phyloP scores from a whole-genome alignment of 805 yeast species.

The Cyberlindnera galapagoensis region DNA sequence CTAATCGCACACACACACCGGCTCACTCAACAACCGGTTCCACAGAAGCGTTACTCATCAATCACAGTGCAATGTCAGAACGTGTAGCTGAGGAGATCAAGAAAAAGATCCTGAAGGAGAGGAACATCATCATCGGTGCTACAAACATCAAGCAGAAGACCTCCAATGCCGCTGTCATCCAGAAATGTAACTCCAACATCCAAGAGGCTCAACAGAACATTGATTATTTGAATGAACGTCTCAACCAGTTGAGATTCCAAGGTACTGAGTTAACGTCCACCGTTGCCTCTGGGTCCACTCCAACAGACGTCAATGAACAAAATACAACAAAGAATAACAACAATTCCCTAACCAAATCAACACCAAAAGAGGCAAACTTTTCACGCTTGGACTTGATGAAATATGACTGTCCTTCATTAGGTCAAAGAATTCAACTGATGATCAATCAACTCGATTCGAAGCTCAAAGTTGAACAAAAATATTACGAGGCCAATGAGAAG shows the following conservation, averaged over 20 bases:
- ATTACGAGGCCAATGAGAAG: constrained; percentile 87
- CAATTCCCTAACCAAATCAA: not conserved
- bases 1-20: too few species aligned
- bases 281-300: too few species aligned
- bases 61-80: constrained; percentile 26
- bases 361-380: constrained; percentile 31
- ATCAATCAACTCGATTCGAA: constrained; percentile 91
- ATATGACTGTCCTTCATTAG: constrained; percentile 90
- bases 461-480: constrained; percentile 89
- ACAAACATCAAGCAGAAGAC: constrained; percentile 74
- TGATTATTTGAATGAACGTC: constrained; percentile 75
- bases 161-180: constrained; percentile 74
- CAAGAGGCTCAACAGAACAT: constrained; percentile 89
- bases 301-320: constrained; percentile 2
- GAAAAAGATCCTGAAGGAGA: constrained; percentile 82
- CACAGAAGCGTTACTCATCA: too few species aligned
- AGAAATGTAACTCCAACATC: constrained; percentile 83
- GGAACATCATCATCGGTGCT: constrained; percentile 83
- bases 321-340: not conserved
- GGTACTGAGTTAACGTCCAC: too few species aligned
- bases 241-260: constrained; percentile 46
- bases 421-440: constrained; percentile 93
- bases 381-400: constrained; percentile 77
- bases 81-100: constrained; percentile 59
- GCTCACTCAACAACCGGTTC: too few species aligned